Conservation (phyloP, 2,329 filamentous ascomycete species). For the Aspergillus sp. region DNA sequence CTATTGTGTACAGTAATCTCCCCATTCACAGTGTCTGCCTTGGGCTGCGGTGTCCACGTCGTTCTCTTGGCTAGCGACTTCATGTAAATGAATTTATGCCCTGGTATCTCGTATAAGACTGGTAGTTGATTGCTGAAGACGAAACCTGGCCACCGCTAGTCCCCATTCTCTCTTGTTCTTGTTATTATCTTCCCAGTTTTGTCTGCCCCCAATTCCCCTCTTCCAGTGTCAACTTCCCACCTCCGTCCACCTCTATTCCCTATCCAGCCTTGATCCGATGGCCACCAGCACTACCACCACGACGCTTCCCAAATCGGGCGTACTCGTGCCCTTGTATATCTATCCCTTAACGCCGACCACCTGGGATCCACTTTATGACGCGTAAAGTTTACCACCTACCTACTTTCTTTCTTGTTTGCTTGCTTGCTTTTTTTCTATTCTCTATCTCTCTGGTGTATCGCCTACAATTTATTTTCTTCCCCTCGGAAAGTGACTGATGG, state of each 20-base stretch:
- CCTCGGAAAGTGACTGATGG: background rate
- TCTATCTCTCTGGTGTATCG: too few species aligned
- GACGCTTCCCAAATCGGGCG: slow-evolving; percentile 12
- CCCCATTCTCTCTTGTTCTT: background rate
- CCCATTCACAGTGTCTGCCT: too few species aligned
- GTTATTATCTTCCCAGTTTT: background rate
- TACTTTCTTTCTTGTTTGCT: background rate
- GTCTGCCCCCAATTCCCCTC: too few species aligned
- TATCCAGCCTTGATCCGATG: background rate
- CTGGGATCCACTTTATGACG: slow-evolving; percentile 22
- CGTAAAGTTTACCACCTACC: slow-evolving; percentile 13
- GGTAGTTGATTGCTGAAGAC: background rate
- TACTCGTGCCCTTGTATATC: slow-evolving; percentile 22
- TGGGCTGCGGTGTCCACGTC: background rate
- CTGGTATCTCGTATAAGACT: background rate
- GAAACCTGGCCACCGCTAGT: background rate
- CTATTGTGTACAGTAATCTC: too few species aligned
- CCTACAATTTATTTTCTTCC: background rate
- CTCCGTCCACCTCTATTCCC: background rate
- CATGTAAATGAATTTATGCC: background rate
- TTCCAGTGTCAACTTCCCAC: too few species aligned
- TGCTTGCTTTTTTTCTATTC: background rate
- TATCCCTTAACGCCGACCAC: slow-evolving; percentile 18
- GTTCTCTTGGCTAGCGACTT: background rate
- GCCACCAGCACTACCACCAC: background rate